Percentiles rank a stretch among this genome's conserved stretches.
These are phyloP conservation scores for Venturia effusa DNA, from an alignment of 2,329 filamentous ascomycete genomes.

Conservation along the genomic window DNA sequence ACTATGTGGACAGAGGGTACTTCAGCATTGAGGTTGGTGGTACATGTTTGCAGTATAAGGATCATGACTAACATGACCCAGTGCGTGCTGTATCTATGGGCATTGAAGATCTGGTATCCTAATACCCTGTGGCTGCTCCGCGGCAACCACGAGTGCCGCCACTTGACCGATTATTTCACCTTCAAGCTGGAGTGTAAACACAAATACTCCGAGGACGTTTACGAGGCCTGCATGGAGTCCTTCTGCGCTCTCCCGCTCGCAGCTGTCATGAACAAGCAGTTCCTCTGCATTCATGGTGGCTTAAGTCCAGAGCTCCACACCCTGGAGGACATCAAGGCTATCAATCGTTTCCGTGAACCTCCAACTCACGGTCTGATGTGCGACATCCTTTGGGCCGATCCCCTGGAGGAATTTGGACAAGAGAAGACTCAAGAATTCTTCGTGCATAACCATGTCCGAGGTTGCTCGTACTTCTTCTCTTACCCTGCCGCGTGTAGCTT, in stretches of 20 bases:
- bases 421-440: conserved; percentile 98
- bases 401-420: conserved; percentile 94
- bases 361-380: conserved; percentile 98
- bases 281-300: conserved; percentile 94
- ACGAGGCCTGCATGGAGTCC: conserved; percentile 96
- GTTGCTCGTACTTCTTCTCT: conserved; percentile 98
- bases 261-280: conserved; percentile 99
- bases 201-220: conserved; percentile 94
- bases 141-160: conserved; percentile 96
- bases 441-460: conserved; percentile 94
- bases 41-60: neutral
- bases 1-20: conserved; percentile 97
- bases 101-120: conserved; percentile 97
- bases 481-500: conserved; percentile 96
- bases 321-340: conserved; percentile 82
- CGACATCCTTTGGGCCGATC: conserved; percentile 97
- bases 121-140: conserved; percentile 94
- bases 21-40: conserved; percentile 79
- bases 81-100: conserved; percentile 96
- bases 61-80: conserved; percentile 23
- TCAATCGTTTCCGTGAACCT: conserved; percentile 95
- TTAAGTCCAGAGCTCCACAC: conserved; percentile 93
- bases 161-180: conserved; percentile 99
- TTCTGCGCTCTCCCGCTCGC: conserved; percentile 91
- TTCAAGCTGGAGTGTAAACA: conserved; percentile 99